A percentile compares a stretch with the other conserved stretches of the same genome.
These are phyloP conservation scores for Aureobasidium mangrovei DNA, from an alignment of 2,329 filamentous ascomycete species.

Conservation along the genomic window DNA sequence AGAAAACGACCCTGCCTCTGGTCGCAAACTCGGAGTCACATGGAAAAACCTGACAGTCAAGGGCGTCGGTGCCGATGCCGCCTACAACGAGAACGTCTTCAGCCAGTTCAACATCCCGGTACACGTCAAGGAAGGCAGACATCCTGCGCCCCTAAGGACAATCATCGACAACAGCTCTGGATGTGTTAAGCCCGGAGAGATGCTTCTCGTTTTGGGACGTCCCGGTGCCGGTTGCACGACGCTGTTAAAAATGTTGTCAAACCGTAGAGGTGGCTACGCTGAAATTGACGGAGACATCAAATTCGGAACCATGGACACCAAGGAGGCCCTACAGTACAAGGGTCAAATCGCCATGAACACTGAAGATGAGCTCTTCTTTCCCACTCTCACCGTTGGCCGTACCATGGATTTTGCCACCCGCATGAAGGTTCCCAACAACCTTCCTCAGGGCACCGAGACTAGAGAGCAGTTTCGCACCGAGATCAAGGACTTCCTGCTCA, in stretches of 20 bases:
- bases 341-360: slow-evolving; percentile 39
- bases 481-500: slow-evolving; percentile 47
- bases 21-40: slow-evolving; percentile 51
- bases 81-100: slow-evolving; percentile 52
- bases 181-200: slow-evolving; percentile 55
- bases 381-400: slow-evolving; percentile 48
- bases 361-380: slow-evolving; percentile 45
- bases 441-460: slow-evolving; percentile 28
- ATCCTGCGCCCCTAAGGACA: slow-evolving; percentile 51
- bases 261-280: slow-evolving; percentile 41
- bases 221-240: slow-evolving; percentile 59
- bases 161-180: slow-evolving; percentile 54
- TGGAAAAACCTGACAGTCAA: slow-evolving; percentile 58
- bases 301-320: slow-evolving; percentile 42
- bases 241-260: slow-evolving; percentile 60
- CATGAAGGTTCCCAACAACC: slow-evolving; percentile 40
- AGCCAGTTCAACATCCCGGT: slow-evolving; percentile 43
- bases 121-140: slow-evolving; percentile 31
- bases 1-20: slow-evolving; percentile 39
- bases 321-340: slow-evolving; percentile 36
- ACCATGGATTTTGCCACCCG: slow-evolving; percentile 49
- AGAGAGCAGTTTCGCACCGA: slow-evolving; percentile 40
- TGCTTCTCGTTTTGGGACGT: slow-evolving; percentile 31
- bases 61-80: slow-evolving; percentile 52
- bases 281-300: slow-evolving; percentile 35